Conservation (phyloP, 2,329 filamentous ascomycete genomes). For the Colletotrichum melonis region DNA sequence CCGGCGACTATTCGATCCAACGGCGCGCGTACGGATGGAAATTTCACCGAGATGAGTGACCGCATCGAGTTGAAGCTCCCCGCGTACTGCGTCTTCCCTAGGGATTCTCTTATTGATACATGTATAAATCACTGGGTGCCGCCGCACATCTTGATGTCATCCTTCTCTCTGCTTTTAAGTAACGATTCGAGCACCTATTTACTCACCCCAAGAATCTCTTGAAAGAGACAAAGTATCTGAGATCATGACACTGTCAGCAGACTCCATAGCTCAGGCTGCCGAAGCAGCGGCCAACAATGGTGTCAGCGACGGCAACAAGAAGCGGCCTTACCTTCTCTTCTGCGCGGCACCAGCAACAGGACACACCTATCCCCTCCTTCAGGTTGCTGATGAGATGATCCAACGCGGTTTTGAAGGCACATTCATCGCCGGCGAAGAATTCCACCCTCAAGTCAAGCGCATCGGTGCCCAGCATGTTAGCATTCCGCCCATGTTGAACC, state of each 20-base stretch:
- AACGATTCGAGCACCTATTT: not conserved
- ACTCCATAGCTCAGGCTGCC: not conserved
- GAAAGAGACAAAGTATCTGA: not conserved
- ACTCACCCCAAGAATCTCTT: not conserved
- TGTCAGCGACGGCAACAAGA: slow-evolving; percentile 29
- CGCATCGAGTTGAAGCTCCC: not conserved
- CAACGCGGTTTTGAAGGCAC: slow-evolving; percentile 54
- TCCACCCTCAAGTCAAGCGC: slow-evolving; percentile 46
- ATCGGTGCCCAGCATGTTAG: slow-evolving; percentile 51
- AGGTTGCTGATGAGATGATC: slow-evolving; percentile 50
- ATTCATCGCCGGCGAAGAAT: slow-evolving; percentile 52
- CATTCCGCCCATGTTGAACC: slow-evolving; percentile 23
- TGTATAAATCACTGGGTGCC: not conserved
- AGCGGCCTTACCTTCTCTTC: slow-evolving; percentile 44
- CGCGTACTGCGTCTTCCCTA: not conserved
- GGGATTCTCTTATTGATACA: not conserved
- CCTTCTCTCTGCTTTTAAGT: too few relatives aligned
- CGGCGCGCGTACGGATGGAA: not conserved
- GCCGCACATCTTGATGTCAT: not conserved
- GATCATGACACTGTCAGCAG: slow-evolving; percentile 21
- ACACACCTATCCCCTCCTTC: slow-evolving; percentile 45
- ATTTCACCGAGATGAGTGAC: not conserved
- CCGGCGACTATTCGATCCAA: not conserved
- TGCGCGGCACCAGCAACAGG: slow-evolving; percentile 43
- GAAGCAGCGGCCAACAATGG: slow-evolving; percentile 10